Evolutionary conservation across 2,329 filamentous ascomycete species (phyloP), one percentile per base, ranked within the genome.

Genomic region (Trichocomaceae sp.): DNA sequence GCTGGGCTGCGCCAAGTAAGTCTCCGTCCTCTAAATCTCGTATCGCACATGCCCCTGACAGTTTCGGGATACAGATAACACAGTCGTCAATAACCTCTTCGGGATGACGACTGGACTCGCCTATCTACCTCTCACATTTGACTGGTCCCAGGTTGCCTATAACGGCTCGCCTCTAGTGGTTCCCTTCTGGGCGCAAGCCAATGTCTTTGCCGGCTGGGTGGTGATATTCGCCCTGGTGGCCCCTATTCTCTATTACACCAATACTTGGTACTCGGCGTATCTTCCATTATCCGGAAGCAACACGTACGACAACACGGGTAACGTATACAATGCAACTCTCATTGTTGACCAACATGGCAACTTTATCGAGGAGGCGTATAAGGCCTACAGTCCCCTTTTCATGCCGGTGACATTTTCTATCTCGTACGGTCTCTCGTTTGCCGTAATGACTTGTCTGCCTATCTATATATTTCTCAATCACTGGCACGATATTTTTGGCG

Each of bases 351-450:
- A 69, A 12, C 72, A 81, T 59, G 71, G 77, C 31, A 50, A 50
- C 13, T 79, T 85, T 57, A 79, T 84, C 65, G 76, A 78, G 62
- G 76, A 72, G 0, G 78, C 78, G 31, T 85, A 86, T 66, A 70
- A 77, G 59, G 72, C 71, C 23, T 85, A 85, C 66, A 85, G 82
- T 20, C 83, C 83, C 0, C 70, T 85, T 0, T 85, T 78, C 62
- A 71, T 85, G 33, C 75, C 80, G 0, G 75, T 82, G 0, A 83
- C 83, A 59, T 85, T 73, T 55, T 64, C 66, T 17, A 56, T 73
- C 22, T 59, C 55, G 31, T 73, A 86, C 60, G 83, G 82, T 1
- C 68, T 85, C 7, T 80, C 79, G 0, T 85, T 85, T 63, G 83
- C 83, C 5, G 79, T 81, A n/a, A 77, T 85, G 31, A 75, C 79